Evolutionary conservation across 306 rosid genomes (phyloP).

Genomic region (Albizia julibrissin): DNA sequence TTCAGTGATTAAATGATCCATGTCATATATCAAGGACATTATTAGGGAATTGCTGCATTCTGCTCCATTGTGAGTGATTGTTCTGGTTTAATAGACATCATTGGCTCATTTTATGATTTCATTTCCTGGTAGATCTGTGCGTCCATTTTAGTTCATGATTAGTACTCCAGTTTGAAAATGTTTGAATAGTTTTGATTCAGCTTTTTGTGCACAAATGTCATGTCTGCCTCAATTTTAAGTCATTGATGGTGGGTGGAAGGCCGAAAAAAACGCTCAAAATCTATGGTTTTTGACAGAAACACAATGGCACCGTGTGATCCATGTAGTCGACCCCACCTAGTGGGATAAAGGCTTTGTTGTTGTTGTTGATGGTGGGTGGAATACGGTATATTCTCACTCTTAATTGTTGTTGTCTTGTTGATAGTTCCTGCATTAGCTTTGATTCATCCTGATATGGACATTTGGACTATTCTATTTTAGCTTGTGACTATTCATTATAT

Average conservation of each 20-base stretch:
- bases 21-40: slow-evolving; percentile 45
- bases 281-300: no score
- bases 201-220: background rate
- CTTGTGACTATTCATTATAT: background rate
- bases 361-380: background rate
- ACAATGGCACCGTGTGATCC: no score
- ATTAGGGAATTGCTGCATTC: slow-evolving; percentile 43
- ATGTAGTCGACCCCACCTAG: no score
- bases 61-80: slow-evolving; percentile 55
- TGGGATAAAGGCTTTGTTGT: no score
- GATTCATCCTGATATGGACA: background rate
- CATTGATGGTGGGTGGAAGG: background rate
- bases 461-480: background rate
- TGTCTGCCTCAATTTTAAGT: background rate
- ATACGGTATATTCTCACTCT: background rate
- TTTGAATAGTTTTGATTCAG: slow-evolving; percentile 8
- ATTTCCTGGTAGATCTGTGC: slow-evolving; percentile 49
- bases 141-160: slow-evolving; percentile 29
- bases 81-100: slow-evolving; percentile 56
- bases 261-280: no score
- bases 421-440: background rate
- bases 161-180: background rate
- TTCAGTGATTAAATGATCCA: slow-evolving; percentile 37
- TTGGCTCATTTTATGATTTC: slow-evolving; percentile 48
- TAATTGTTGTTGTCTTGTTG: background rate